A percentile compares a stretch with the other conserved stretches of the same genome.
Conservation (phyloP, 2,329 filamentous ascomycete genomes). For the Aspergillus ruber region DNA sequence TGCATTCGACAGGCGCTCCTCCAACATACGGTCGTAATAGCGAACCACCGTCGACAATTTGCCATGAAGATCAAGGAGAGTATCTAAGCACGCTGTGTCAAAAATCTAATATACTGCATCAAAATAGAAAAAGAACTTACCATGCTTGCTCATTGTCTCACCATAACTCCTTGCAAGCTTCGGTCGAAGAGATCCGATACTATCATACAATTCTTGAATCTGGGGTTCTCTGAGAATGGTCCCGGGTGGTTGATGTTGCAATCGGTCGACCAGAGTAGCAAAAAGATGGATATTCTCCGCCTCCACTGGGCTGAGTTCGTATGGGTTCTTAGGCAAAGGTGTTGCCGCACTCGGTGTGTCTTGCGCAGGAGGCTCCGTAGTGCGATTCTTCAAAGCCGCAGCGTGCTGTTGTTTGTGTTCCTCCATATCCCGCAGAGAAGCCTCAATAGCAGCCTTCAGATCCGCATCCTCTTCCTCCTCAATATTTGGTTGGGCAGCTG, state of each 20-base stretch:
- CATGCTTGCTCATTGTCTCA: constrained; percentile 99
- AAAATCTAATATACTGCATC: constrained; percentile 1
- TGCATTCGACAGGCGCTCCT: constrained; percentile 86
- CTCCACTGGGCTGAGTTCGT: constrained; percentile 87
- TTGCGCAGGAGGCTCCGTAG: constrained; percentile 46
- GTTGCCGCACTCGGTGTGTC: constrained; percentile 44
- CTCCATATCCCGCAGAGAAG: constrained; percentile 93
- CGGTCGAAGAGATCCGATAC: constrained; percentile 84
- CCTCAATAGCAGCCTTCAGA: constrained; percentile 88
- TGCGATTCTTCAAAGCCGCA: constrained; percentile 73
- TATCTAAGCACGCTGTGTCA: constrained; percentile 53
- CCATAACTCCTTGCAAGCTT: constrained; percentile 94
- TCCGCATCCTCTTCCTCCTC: constrained; percentile 88
- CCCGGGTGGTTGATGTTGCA: constrained; percentile 91
- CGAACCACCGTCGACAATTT: constrained; percentile 94
- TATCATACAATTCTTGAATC: constrained; percentile 96
- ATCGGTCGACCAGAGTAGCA: constrained; percentile 81
- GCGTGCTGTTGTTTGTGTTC: constrained; percentile 92
- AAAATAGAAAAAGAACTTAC: constrained; percentile 45
- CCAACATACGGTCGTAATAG: constrained; percentile 97
- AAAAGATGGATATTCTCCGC: constrained; percentile 98
- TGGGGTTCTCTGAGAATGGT: constrained; percentile 96
- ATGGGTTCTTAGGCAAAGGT: constrained; percentile 76
- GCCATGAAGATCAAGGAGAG: constrained; percentile 84
- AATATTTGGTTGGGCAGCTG: constrained; percentile 29